phyloP scores from a whole-genome alignment of 139 green algal genomes.

The Tetratostichococcus sp. region DNA sequence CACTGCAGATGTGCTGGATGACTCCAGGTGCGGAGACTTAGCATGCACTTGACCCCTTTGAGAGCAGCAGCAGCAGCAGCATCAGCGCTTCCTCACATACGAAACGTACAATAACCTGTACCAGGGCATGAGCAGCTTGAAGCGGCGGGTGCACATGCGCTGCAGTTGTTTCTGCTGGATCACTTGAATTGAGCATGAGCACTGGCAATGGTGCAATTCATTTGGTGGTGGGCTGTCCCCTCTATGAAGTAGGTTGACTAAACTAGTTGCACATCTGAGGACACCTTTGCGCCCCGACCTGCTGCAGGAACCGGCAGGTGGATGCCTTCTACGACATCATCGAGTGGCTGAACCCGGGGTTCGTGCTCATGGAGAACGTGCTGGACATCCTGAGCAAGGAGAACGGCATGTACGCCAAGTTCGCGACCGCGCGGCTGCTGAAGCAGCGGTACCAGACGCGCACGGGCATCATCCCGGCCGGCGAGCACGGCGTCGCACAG shows the following conservation, averaged over 20 bases:
- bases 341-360: conserved; percentile 49
- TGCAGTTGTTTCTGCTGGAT: not conserved
- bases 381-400: conserved; percentile 68
- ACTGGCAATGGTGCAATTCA: too few species aligned
- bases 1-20: conserved; percentile 40
- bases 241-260: too few species aligned
- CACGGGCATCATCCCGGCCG: conserved; percentile 46
- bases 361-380: conserved; percentile 73
- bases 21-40: conserved; percentile 23
- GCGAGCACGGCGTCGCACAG: conserved; percentile 54
- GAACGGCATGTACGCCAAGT: conserved; percentile 59
- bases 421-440: conserved; percentile 41
- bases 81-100: too few species aligned
- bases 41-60: not conserved
- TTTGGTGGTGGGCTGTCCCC: too few species aligned
- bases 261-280: too few species aligned
- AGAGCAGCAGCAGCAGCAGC: too few species aligned
- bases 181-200: not conserved
- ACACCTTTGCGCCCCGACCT: too few species aligned
- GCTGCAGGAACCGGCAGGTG: conserved; percentile 65
- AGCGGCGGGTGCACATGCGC: too few species aligned
- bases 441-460: conserved; percentile 55
- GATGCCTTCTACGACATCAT: conserved; percentile 48
- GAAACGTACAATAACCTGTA: too few species aligned
- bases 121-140: too few species aligned